phyloP scores from a whole-genome alignment of 352 stramenopile species.

The Globisporangium orthogonon region DNA sequence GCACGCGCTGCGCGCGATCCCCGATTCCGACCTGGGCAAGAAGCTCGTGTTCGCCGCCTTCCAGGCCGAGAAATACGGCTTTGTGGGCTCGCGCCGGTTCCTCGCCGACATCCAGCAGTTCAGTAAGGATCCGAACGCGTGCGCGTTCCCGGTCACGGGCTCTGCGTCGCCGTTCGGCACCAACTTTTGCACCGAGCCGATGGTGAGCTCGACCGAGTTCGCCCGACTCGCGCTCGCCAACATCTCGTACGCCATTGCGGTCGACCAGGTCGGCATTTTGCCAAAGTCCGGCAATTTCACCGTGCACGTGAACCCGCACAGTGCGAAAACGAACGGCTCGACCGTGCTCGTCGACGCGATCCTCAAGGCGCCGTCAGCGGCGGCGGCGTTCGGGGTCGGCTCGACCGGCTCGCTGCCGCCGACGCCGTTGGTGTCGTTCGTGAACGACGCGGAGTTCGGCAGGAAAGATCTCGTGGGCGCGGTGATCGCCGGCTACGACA shows the following conservation, averaged over 20 bases:
- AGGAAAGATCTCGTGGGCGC: slow-evolving; percentile 47
- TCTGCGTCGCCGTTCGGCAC: slow-evolving; percentile 48
- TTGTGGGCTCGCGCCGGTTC: slow-evolving; percentile 77
- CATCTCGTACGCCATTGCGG: slow-evolving; percentile 66
- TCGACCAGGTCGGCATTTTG: slow-evolving; percentile 70
- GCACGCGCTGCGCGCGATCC: slow-evolving; percentile 58
- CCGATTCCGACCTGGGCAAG: slow-evolving; percentile 57
- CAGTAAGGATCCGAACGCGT: slow-evolving; percentile 41
- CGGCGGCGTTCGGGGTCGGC: slow-evolving; percentile 25
- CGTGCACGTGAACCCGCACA: slow-evolving; percentile 63
- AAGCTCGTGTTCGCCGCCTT: slow-evolving; percentile 80
- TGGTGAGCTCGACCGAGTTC: slow-evolving; percentile 65
- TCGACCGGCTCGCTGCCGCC: slow-evolving; percentile 41
- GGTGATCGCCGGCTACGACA: slow-evolving; percentile 68
- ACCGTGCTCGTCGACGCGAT: slow-evolving; percentile 43
- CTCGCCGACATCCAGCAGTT: slow-evolving; percentile 58
- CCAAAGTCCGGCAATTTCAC: slow-evolving; percentile 49
- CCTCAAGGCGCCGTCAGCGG: slow-evolving; percentile 36
- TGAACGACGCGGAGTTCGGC: slow-evolving; percentile 67
- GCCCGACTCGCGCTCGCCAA: slow-evolving; percentile 39
- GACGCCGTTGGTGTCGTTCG: slow-evolving; percentile 61
- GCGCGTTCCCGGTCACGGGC: slow-evolving; percentile 30
- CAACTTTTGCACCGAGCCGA: slow-evolving; percentile 61
- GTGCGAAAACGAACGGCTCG: slow-evolving; percentile 18
- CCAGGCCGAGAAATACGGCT: slow-evolving; percentile 76